Conservation (phyloP, 1,284 basidiomycete genomes). For the Ustilago cynodontis region DNA sequence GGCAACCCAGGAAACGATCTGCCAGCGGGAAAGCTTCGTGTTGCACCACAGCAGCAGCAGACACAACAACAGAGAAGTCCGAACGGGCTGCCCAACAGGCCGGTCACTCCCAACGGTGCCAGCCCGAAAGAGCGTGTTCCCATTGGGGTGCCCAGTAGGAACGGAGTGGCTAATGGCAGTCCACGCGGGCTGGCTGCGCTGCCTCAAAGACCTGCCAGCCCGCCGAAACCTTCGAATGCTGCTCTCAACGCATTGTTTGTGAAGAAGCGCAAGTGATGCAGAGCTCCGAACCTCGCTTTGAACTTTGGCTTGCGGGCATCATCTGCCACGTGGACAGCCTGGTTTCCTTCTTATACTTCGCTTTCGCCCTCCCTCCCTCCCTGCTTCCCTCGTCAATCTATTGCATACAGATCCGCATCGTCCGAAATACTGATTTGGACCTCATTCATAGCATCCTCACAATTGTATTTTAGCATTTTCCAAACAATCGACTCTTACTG, state of each 20-base stretch:
- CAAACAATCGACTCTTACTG: neutral
- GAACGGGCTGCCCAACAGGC: constrained; percentile 14
- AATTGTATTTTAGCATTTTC: constrained; percentile 10
- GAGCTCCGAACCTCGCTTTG: neutral
- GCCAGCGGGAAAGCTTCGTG: constrained; percentile 29
- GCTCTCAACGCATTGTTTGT: constrained; percentile 51
- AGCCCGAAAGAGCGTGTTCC: constrained; percentile 26
- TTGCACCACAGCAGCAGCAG: neutral
- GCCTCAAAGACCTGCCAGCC: constrained; percentile 33
- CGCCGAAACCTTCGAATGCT: constrained; percentile 47
- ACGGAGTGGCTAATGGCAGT: constrained; percentile 20
- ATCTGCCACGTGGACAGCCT: neutral
- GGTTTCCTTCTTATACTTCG: neutral
- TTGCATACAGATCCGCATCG: constrained; percentile 4
- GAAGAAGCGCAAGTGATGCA: constrained; percentile 40
- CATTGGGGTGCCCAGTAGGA: constrained; percentile 10
- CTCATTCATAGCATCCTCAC: neutral
- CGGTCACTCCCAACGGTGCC: constrained; percentile 23
- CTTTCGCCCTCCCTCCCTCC: neutral
- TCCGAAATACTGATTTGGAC: neutral
- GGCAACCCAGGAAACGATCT: constrained; percentile 17
- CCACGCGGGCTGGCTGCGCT: constrained; percentile 31
- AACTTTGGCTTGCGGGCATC: neutral
- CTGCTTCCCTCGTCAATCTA: neutral
- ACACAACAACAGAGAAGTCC: constrained; percentile 13